Evolutionary conservation across 805 yeast species (phyloP).

Genomic region (Isabelozyma pseudorhagii): DNA sequence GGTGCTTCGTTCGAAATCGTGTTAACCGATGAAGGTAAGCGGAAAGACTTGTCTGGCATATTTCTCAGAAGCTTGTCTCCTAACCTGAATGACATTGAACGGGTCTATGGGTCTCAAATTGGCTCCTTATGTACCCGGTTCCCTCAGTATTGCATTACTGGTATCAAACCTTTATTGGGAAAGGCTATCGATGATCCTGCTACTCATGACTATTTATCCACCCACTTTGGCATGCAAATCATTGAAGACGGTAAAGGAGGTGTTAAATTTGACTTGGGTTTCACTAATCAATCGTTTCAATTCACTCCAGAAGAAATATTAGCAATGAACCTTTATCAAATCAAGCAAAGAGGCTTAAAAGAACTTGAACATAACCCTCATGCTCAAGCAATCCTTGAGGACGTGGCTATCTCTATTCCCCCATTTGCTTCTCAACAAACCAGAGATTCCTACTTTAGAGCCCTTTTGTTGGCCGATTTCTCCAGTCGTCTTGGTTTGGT

Average conservation of each 20-base stretch:
- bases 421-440: conserved; percentile 62
- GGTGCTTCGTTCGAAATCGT: conserved; percentile 85
- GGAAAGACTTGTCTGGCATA: conserved; percentile 83
- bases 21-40: conserved; percentile 83
- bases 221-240: conserved; percentile 61
- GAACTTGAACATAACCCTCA: conserved; percentile 54
- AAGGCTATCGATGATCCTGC: conserved; percentile 45
- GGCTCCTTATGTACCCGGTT: conserved; percentile 65
- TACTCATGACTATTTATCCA: conserved; percentile 43
- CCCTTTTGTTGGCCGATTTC: conserved; percentile 67
- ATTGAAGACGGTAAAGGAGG: conserved; percentile 40
- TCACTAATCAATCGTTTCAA: conserved; percentile 23
- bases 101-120: conserved; percentile 78
- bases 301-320: conserved; percentile 69
- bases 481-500: conserved; percentile 61
- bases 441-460: conserved; percentile 68
- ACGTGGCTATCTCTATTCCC: conserved; percentile 76
- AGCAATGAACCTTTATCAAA: conserved; percentile 77
- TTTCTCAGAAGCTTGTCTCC: conserved; percentile 47
- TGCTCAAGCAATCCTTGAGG: conserved; percentile 51
- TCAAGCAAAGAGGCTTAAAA: conserved; percentile 60
- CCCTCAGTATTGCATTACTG: conserved; percentile 66
- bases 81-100: conserved; percentile 45
- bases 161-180: conserved; percentile 73
- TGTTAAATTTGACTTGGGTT: conserved; percentile 52